These are phyloP conservation scores for Podospora australis DNA, from an alignment of 495 filamentous ascomycete genomes.

Conservation along the genomic window DNA sequence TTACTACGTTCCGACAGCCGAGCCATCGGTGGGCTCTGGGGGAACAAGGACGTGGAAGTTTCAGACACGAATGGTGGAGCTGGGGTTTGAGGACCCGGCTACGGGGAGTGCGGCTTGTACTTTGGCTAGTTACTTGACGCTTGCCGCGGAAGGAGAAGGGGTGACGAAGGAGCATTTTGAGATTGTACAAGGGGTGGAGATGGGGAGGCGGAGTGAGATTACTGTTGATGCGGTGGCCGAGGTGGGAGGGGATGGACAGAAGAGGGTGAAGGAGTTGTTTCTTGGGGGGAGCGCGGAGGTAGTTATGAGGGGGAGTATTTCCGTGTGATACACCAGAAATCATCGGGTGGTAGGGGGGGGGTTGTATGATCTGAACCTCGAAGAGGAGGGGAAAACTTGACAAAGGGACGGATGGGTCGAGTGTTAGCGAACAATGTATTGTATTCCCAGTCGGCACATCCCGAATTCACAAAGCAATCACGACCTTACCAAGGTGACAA, in stretches of 20 bases:
- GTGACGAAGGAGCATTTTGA: slow-evolving; percentile 43
- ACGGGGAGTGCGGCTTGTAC: slow-evolving; percentile 59
- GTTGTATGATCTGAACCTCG: too few species aligned
- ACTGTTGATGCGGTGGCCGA: too few species aligned
- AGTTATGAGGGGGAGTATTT: slow-evolving; percentile 47
- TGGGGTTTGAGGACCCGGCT: slow-evolving; percentile 58
- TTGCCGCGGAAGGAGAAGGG: slow-evolving; percentile 29
- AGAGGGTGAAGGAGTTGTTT: slow-evolving; percentile 42
- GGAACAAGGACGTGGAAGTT: slow-evolving; percentile 14
- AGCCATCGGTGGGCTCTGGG: slow-evolving; percentile 14
- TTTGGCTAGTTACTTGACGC: slow-evolving; percentile 50
- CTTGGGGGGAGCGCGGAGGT: slow-evolving; percentile 52
- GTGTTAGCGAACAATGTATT: too few species aligned
- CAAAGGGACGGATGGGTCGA: too few species aligned
- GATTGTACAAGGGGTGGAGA: slow-evolving; percentile 72
- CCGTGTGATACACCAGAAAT: too few species aligned
- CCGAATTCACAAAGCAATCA: too few species aligned
- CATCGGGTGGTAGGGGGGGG: too few species aligned
- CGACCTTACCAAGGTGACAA: too few species aligned
- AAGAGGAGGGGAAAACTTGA: too few species aligned
- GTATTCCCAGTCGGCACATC: too few species aligned
- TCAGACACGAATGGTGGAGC: slow-evolving; percentile 49
- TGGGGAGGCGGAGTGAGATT: slow-evolving; percentile 61
- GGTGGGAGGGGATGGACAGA: slow-evolving; percentile 32
- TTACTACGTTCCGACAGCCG: slow-evolving; percentile 44